Evolutionary conservation across 345 rosid species (phyloP), one percentile per base, ranked within the genome.

Genomic region (Acer saccharum): DNA sequence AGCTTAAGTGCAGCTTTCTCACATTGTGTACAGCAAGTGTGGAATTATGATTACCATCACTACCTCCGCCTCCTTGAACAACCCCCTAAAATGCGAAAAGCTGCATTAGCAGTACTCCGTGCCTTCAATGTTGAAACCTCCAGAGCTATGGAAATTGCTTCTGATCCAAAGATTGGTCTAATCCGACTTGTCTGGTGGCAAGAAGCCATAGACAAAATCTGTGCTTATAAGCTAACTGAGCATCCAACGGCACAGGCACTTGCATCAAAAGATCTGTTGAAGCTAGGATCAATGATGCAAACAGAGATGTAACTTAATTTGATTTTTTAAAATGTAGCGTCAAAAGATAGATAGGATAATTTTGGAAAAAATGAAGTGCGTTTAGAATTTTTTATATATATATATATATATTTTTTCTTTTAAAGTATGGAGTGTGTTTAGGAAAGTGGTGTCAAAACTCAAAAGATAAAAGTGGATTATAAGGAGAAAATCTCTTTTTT

Each of bases 151-250:
- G 99, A 95, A 76, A 86, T 93, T 74, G 94, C 99, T 68, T 95
- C 99, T 65, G 96, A 95, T 82, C 94, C 97, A 68, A 90, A 83
- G 60, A 91, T 95, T 54, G 99, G 98, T 10, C 91, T 95, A 44
- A 93, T 91, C 96, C 91, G 94, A 52, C 89, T 95, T 57, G 82
- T 93, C 16, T 93, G 99, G 99, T 92, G 99, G 99, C 88, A 91
- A 87, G 99, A 95, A 79, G 90, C 90, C 43, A 88, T 95, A 48
- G 98, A 93, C 80, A 95, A 92, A 85, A 87, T 95, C 72, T 95
- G 90, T 76, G 76, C 86, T 68, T 83, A 85, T 12, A 90, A 95
- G 71, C 65, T 82, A 41, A 86, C 93, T 6, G 92, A 92, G 86
- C 94, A 93, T 79, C 98, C 98, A 41, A 77, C 88, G 11, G 98